Evolutionary conservation across 2,329 filamentous ascomycete genomes (phyloP).

Genomic region (Mollisiaceae sp.): DNA sequence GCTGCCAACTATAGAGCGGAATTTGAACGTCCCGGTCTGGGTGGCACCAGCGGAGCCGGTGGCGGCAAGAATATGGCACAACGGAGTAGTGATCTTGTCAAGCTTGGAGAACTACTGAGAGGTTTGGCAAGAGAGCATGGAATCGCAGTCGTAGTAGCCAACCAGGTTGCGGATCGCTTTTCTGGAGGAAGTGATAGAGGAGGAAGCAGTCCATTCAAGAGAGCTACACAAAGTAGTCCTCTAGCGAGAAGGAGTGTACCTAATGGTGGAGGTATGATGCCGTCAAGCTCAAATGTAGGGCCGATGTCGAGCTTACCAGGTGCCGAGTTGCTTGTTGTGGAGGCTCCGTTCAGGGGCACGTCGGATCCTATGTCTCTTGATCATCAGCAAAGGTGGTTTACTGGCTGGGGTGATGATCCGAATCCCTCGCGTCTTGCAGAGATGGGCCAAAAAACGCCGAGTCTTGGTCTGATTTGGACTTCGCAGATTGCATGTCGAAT

Average conservation of each 20-base stretch:
- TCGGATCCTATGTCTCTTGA: constrained; percentile 72
- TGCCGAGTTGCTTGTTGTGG: background rate
- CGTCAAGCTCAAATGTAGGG: constrained; percentile 33
- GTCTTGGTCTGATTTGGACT: constrained; percentile 87
- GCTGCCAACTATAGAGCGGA: constrained; percentile 96
- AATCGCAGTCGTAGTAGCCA: constrained; percentile 87
- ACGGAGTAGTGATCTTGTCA: constrained; percentile 76
- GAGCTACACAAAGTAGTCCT: constrained; percentile 36
- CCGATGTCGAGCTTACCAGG: constrained; percentile 34
- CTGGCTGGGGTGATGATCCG: constrained; percentile 85
- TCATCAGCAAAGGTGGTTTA: constrained; percentile 94
- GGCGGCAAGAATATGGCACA: constrained; percentile 68
- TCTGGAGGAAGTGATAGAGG: constrained; percentile 22
- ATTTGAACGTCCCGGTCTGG: constrained; percentile 65
- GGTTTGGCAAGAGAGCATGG: constrained; percentile 75
- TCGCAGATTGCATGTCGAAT: constrained; percentile 86
- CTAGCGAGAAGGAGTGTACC: constrained; percentile 26
- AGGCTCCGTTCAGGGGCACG: constrained; percentile 36
- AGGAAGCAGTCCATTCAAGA: constrained; percentile 25
- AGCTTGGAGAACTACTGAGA: constrained; percentile 76
- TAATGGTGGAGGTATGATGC: constrained; percentile 21
- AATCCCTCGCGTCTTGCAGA: constrained; percentile 41
- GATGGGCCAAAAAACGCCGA: constrained; percentile 76
- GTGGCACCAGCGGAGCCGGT: constrained; percentile 45
- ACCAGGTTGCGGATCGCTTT: constrained; percentile 94